These are phyloP conservation scores for Botryotinia calthae DNA, from an alignment of 2,329 filamentous ascomycete species.

Conservation along the genomic window DNA sequence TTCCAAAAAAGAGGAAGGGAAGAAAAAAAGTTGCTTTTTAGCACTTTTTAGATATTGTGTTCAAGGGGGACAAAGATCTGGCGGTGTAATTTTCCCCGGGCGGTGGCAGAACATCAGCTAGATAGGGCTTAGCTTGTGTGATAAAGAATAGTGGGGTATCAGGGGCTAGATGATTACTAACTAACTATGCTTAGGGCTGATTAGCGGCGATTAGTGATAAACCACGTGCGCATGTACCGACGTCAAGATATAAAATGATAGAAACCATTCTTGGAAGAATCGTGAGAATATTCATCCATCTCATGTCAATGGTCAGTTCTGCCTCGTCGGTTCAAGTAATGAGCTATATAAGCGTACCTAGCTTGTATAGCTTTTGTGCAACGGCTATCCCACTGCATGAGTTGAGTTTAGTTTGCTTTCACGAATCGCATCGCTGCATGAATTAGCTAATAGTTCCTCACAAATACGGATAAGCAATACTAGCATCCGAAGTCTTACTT, in stretches of 20 bases:
- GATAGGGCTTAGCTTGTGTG: neutral
- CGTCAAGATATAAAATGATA: slow-evolving; percentile 19
- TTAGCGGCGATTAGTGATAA: slow-evolving; percentile 12
- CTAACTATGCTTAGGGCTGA: slow-evolving; percentile 15
- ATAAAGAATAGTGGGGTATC: neutral
- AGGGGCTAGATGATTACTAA: neutral
- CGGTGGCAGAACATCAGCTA: neutral
- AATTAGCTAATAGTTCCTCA: neutral
- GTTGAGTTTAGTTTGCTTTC: neutral
- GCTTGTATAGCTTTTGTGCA: neutral
- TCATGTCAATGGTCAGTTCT: neutral
- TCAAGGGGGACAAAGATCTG: slow-evolving; percentile 10
- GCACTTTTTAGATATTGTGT: neutral
- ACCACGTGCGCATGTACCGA: neutral
- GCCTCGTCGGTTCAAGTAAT: neutral
- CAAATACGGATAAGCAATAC: slow-evolving; percentile 3
- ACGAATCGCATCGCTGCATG: neutral
- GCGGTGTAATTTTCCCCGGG: slow-evolving; percentile 12
- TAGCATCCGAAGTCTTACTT: neutral
- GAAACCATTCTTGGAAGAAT: neutral
- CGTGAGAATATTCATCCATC: neutral
- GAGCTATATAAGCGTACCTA: neutral
- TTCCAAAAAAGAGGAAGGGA: neutral
- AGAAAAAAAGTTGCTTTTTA: neutral
- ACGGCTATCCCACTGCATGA: neutral